phyloP scores from a whole-genome alignment of 2,329 filamentous ascomycete species.

The Arthrobotrys megalospora region DNA sequence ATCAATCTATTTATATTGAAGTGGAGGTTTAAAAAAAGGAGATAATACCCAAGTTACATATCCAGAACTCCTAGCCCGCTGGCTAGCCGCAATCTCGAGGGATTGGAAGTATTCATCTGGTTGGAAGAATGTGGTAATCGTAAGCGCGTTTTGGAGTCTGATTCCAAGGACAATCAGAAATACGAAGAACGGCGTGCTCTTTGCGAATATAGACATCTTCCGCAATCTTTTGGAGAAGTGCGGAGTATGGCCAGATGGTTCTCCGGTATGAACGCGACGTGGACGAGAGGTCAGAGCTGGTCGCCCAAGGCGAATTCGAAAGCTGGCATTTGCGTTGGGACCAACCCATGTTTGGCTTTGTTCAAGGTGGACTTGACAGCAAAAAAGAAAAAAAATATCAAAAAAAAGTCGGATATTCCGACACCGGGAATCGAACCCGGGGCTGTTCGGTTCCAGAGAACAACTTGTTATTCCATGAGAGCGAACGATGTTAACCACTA shows the following conservation, averaged over 20 bases:
- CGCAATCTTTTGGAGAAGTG: too few relatives aligned
- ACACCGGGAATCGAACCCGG: conserved; percentile 61
- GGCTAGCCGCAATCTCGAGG: conserved; percentile 94
- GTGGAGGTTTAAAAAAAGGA: conserved; percentile 2
- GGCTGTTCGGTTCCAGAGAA: conserved; percentile 38
- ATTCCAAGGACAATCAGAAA: conserved; percentile 73
- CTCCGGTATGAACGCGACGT: not conserved
- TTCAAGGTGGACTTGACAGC: not conserved
- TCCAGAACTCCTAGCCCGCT: conserved; percentile 79
- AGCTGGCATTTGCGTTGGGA: not conserved
- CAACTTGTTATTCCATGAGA: conserved; percentile 26
- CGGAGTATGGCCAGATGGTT: not conserved
- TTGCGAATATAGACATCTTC: conserved; percentile 35
- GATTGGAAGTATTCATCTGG: conserved; percentile 98
- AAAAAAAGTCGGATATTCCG: conserved; percentile 34
- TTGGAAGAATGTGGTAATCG: conserved; percentile 91
- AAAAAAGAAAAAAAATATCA: conserved; percentile 26
- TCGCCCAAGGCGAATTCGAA: conserved; percentile 22
- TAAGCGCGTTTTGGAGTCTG: conserved; percentile 84
- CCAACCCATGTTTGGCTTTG: not conserved
- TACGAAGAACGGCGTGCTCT: conserved; percentile 49
- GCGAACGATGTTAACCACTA: conserved; percentile 58
- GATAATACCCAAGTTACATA: conserved; percentile 92
- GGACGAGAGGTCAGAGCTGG: not conserved
- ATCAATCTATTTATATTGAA: not conserved